Evolutionary conservation across 179 eudicot species (phyloP), one percentile per base, ranked within the genome.

Genomic region (Spergularia azorica): DNA sequence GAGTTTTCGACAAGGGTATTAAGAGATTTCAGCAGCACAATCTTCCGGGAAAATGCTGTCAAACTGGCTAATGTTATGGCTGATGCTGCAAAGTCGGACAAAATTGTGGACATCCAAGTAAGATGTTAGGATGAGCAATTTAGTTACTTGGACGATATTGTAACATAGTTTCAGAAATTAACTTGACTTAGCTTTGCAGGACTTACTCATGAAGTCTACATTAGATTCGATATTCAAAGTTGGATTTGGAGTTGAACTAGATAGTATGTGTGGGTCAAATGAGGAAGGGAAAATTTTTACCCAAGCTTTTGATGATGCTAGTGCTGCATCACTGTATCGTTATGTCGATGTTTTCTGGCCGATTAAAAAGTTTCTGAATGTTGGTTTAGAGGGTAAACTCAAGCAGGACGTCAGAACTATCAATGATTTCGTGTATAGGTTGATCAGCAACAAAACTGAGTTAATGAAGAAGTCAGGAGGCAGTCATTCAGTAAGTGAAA

Each of bases 141-240:
- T 6, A 26, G 78, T 76, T 76, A 2, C 43, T 21, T 21, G 3
- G n/a, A 73, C 43, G 65, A 17, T 4, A 1, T 63, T 48, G 38
- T 50, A 48, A 70, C 38, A 9, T 9, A 32, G 26, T 68, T 43
- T 9, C 5, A 73, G 56, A 55, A 17, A 43, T 32, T 67, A 21
- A 77, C 65, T 26, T 43, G 41, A 13, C 32, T 43, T 62, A 39
- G 36, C n/a, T 43, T 59, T 79, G 74, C 70, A 91, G 95, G 97
- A 90, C 57, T 74, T 90, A 75, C 88, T 92, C 69, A 87, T 90
- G 93, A 92, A 85, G 77, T 84, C 95, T 10, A 89, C 97, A 20
- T 46, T 92, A 55, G 95, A 92, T 81, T 90, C 93, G 0, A 88
- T 92, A 63, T 89, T 90, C 86, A 92, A 84, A 80, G 92, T 89